phyloP scores from a whole-genome alignment of 768 basidiomycete species.

The Lentinula raphanica region DNA sequence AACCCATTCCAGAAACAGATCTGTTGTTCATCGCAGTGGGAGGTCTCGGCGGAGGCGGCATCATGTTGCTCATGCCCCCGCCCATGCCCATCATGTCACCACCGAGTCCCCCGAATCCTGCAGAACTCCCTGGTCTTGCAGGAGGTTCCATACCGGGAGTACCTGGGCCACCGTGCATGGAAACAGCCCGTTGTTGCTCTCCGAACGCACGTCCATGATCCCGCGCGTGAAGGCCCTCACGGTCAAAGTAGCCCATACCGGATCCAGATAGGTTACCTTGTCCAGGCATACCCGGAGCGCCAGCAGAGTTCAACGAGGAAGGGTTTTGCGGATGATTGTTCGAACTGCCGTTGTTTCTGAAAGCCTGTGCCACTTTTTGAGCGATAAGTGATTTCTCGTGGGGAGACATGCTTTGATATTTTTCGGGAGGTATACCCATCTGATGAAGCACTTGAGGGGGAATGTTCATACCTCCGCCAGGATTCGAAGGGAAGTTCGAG shows the following conservation, averaged over 20 bases:
- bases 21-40: constrained; percentile 3
- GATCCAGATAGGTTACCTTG: neutral
- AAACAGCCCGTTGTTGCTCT: neutral
- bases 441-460: neutral
- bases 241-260: neutral
- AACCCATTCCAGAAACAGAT: neutral
- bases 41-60: constrained; percentile 7
- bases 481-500: neutral
- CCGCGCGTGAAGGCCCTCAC: neutral
- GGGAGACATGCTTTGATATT: neutral
- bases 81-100: neutral
- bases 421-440: neutral
- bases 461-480: neutral
- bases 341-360: neutral
- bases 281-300: neutral
- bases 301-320: neutral
- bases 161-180: neutral
- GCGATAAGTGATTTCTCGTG: neutral
- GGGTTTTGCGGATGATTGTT: constrained; percentile 6
- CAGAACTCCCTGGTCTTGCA: constrained; percentile 1
- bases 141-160: neutral
- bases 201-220: neutral
- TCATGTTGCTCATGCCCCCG: constrained; percentile 1
- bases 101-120: neutral
- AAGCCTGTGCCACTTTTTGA: neutral